Evolutionary conservation across 768 basidiomycete genomes (phyloP).

Genomic region (Thelephora ganbajun): DNA sequence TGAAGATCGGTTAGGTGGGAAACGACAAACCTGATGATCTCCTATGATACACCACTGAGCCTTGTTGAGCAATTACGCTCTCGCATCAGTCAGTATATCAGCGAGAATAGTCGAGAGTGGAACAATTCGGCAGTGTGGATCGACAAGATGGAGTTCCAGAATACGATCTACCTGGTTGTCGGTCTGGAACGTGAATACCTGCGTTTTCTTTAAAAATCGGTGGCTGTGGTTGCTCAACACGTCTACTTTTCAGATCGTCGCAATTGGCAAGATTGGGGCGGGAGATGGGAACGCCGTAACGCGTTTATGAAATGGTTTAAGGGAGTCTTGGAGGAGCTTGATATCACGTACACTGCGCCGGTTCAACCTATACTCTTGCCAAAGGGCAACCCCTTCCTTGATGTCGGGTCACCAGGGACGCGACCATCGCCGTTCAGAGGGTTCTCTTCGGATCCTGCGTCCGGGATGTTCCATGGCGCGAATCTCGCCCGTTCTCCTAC

Average conservation of each 20-base stretch:
- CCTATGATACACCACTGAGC: constrained; percentile 61
- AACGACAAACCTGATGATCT: constrained; percentile 47
- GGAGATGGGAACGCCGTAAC: constrained; percentile 61
- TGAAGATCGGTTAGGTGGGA: constrained; percentile 35
- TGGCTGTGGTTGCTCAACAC: constrained; percentile 3
- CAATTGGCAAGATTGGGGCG: constrained; percentile 86
- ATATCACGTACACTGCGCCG: constrained; percentile 56
- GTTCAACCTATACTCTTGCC: constrained; percentile 57
- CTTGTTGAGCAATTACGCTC: constrained; percentile 48
- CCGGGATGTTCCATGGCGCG: too few relatives aligned
- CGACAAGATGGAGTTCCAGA: constrained; percentile 71
- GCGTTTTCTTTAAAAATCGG: background rate
- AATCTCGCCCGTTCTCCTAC: too few relatives aligned
- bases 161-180: constrained; percentile 50
- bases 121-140: constrained; percentile 49
- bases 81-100: constrained; percentile 47
- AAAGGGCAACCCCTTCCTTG: background rate
- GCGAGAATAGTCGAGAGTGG: constrained; percentile 62
- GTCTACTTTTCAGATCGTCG: constrained; percentile 38
- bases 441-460: too few relatives aligned
- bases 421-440: too few relatives aligned
- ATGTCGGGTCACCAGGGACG: too few relatives aligned
- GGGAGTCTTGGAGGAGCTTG: constrained; percentile 57
- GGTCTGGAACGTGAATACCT: constrained; percentile 53
- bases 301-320: constrained; percentile 67